phyloP scores from a whole-genome alignment of 1,139 yeast genomes.

The Pichia sp. region DNA sequence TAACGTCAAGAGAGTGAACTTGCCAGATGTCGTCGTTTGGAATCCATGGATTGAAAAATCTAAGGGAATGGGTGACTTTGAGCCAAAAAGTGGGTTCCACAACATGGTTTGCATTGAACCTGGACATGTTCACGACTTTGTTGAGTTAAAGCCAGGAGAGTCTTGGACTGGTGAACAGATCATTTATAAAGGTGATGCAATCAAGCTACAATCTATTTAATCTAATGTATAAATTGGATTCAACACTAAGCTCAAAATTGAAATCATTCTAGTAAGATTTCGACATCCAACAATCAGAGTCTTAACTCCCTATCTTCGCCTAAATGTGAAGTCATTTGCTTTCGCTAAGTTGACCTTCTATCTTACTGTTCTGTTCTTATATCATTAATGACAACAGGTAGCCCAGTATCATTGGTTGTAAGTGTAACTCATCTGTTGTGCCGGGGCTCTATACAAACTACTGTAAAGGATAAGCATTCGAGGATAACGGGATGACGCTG shows the following conservation, averaged over 20 bases:
- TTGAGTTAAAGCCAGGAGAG: slow-evolving; percentile 55
- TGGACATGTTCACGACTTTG: slow-evolving; percentile 72
- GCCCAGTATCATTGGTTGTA: no score
- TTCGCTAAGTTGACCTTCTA: neutral
- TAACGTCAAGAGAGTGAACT: slow-evolving; percentile 54
- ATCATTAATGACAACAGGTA: no score
- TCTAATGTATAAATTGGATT: no score
- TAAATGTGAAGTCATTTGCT: neutral
- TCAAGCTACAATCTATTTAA: slow-evolving; percentile 16
- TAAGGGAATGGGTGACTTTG: slow-evolving; percentile 75
- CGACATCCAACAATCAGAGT: no score
- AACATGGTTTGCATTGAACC: slow-evolving; percentile 94
- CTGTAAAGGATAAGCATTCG: no score
- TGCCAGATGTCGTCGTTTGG: slow-evolving; percentile 94
- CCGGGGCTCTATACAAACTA: no score
- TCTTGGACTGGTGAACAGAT: slow-evolving; percentile 67
- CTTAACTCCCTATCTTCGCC: no score
- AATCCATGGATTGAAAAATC: slow-evolving; percentile 91
- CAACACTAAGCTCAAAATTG: no score
- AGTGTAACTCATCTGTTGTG: no score
- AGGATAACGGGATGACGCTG: no score
- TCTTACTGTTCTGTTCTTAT: no score
- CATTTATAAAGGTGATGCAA: slow-evolving; percentile 30
- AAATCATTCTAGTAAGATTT: no score
- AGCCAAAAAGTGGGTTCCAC: slow-evolving; percentile 75